Evolutionary conservation across 2,329 filamentous ascomycete genomes (phyloP).

Genomic region (Aureobasidium sp.): DNA sequence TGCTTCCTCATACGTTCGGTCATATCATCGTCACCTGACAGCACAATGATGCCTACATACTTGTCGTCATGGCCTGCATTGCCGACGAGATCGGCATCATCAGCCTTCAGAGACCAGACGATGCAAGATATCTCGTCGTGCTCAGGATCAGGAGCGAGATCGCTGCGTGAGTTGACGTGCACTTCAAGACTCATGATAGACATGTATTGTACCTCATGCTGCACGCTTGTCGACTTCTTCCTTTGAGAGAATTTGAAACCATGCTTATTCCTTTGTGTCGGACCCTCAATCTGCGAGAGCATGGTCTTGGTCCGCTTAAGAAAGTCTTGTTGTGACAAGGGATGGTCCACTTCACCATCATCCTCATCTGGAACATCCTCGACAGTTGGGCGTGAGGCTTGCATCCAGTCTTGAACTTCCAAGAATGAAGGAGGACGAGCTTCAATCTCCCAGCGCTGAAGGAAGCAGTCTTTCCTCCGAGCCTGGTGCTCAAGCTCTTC

Average conservation of each 20-base stretch:
- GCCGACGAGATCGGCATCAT: slow-evolving; percentile 50
- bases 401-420: slow-evolving; percentile 64
- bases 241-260: slow-evolving; percentile 82
- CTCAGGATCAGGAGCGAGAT: slow-evolving; percentile 77
- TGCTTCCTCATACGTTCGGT: slow-evolving; percentile 54
- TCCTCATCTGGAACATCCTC: slow-evolving; percentile 14
- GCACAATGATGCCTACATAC: slow-evolving; percentile 62
- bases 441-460: slow-evolving; percentile 70
- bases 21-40: slow-evolving; percentile 43
- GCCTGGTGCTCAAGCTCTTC: slow-evolving; percentile 44
- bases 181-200: slow-evolving; percentile 91
- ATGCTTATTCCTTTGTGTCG: slow-evolving; percentile 72
- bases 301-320: slow-evolving; percentile 26
- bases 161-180: slow-evolving; percentile 78
- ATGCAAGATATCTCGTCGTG: slow-evolving; percentile 81
- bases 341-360: slow-evolving; percentile 21
- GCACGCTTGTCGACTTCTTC: slow-evolving; percentile 62
- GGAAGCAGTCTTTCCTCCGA: slow-evolving; percentile 49
- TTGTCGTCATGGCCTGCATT: slow-evolving; percentile 39
- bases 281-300: slow-evolving; percentile 79
- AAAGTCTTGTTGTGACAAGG: slow-evolving; percentile 19
- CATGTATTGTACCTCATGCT: slow-evolving; percentile 88
- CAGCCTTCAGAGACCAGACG: slow-evolving; percentile 82
- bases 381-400: slow-evolving; percentile 23
- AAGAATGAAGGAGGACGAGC: slow-evolving; percentile 57